Conservation (phyloP, 768 basidiomycete genomes). For the Amanita phalloides region DNA sequence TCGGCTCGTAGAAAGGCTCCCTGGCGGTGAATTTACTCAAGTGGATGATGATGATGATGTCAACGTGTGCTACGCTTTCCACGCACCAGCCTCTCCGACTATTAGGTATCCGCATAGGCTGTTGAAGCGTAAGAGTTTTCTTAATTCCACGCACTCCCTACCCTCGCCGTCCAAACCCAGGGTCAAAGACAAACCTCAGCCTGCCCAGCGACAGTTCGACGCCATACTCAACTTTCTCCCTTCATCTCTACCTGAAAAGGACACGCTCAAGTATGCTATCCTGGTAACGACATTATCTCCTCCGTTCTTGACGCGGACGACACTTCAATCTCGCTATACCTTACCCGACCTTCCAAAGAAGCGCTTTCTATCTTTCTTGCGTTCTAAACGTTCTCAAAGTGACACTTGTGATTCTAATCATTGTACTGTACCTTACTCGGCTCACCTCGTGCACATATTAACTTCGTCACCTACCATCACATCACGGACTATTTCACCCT, state of each 20-base stretch:
- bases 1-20: constrained; percentile 22
- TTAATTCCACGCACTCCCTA: background rate
- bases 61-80: background rate
- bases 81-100: background rate
- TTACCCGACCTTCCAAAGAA: background rate
- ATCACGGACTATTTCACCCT: background rate
- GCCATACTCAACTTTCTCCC: constrained; percentile 37
- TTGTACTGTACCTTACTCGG: background rate
- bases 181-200: background rate
- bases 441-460: constrained; percentile 8
- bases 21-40: constrained; percentile 24
- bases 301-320: constrained; percentile 17
- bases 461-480: background rate
- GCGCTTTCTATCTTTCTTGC: constrained; percentile 5
- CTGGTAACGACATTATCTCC: constrained; percentile 30
- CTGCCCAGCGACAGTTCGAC: constrained; percentile 22
- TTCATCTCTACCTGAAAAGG: constrained; percentile 24
- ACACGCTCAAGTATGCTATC: constrained; percentile 31
- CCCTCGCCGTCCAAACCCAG: background rate
- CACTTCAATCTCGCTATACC: background rate
- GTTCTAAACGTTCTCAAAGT: background rate
- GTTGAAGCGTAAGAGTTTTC: background rate
- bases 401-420: background rate
- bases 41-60: constrained; percentile 12
- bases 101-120: background rate